Percentiles rank a stretch among this genome's conserved stretches.
Evolutionary conservation across 192 early-diverging fungal genomes (phyloP).

Genomic region (Chytriomyces sp.): DNA sequence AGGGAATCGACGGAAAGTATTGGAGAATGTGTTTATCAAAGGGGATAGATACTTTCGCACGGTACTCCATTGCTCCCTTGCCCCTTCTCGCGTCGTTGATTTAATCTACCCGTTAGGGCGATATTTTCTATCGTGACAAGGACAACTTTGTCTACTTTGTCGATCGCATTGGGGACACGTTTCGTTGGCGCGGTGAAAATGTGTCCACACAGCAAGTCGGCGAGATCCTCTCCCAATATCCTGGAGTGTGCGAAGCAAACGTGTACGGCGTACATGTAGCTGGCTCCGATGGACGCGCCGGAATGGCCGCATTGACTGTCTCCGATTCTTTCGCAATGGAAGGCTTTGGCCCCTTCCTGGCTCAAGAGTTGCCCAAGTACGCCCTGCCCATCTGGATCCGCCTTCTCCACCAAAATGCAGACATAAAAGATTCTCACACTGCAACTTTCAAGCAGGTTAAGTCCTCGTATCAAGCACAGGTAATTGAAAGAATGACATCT

Average conservation of each 20-base stretch:
- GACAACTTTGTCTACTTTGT: slow-evolving; percentile 67
- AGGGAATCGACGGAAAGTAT: slow-evolving; percentile 38
- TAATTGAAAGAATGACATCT: background rate
- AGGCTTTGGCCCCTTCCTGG: background rate
- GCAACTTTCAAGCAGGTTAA: slow-evolving; percentile 29
- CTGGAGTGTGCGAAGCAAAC: slow-evolving; percentile 47
- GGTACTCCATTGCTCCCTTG: too few species aligned
- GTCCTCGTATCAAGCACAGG: background rate
- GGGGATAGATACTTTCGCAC: slow-evolving; percentile 64
- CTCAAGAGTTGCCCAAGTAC: slow-evolving; percentile 21
- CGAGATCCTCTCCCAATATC: slow-evolving; percentile 52
- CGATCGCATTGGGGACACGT: slow-evolving; percentile 73
- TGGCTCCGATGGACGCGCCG: slow-evolving; percentile 34
- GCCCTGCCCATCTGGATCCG: slow-evolving; percentile 31
- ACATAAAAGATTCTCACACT: slow-evolving; percentile 9
- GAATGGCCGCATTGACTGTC: slow-evolving; percentile 32
- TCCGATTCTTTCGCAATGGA: slow-evolving; percentile 9
- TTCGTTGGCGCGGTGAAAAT: slow-evolving; percentile 63
- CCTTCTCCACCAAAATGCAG: background rate
- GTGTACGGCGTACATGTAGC: slow-evolving; percentile 35
- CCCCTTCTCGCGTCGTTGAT: too few species aligned
- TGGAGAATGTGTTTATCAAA: slow-evolving; percentile 57
- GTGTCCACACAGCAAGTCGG: slow-evolving; percentile 63
- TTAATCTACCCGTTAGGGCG: too few species aligned
- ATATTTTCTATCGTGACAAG: slow-evolving; percentile 53